A percentile compares a stretch with the other conserved stretches of the same genome.
Conservation (phyloP, 208 protist species). For the Naegleria lovaniensis region DNA sequence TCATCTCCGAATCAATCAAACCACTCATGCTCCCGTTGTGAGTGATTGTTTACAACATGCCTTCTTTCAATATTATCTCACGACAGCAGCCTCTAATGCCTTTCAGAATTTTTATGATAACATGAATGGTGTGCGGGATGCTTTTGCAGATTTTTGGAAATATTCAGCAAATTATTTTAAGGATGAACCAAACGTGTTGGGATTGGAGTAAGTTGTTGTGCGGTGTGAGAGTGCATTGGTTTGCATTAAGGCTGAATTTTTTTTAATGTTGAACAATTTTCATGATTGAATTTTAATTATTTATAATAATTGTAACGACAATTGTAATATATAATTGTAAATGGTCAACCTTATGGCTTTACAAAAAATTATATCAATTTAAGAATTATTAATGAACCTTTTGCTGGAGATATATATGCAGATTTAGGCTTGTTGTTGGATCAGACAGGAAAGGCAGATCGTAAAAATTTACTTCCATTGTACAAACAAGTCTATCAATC, state of each 20-base stretch:
- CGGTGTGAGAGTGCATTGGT: too few relatives aligned
- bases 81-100: neutral
- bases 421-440: neutral
- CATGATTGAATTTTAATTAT: too few relatives aligned
- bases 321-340: too few relatives aligned
- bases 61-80: conserved; percentile 1
- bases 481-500: neutral
- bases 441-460: neutral
- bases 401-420: neutral
- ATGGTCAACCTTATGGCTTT: too few relatives aligned
- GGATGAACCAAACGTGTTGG: neutral
- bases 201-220: neutral
- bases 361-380: neutral
- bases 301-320: too few relatives aligned
- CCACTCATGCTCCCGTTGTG: neutral
- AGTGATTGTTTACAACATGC: neutral
- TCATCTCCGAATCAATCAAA: neutral
- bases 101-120: conserved; percentile 4
- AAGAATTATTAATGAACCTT: neutral
- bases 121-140: neutral
- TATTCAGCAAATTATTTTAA: conserved; percentile 3
- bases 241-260: too few relatives aligned
- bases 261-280: too few relatives aligned
- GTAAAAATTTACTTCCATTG: neutral
- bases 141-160: conserved; percentile 10